A percentile compares a stretch with the other conserved stretches of the same genome.
Evolutionary conservation across 345 rosid genomes (phyloP).

Genomic region (Ceriops tagal): DNA sequence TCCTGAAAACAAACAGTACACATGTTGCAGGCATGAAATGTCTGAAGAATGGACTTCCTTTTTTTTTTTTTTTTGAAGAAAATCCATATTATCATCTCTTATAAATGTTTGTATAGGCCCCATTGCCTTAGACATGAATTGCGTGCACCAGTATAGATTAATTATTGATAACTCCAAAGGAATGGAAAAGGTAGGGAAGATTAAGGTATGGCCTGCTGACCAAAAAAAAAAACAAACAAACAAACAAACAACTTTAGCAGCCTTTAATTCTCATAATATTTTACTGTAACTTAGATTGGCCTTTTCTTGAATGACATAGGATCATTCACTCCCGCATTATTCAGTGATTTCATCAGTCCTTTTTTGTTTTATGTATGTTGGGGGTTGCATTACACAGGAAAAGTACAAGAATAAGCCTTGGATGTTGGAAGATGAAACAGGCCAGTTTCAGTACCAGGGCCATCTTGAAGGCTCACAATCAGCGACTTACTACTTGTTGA

Average conservation of each 20-base stretch:
- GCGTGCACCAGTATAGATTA: no score
- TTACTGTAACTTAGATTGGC: not conserved
- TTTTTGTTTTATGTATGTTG: not conserved
- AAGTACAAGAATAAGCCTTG: conserved; percentile 93
- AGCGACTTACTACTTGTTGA: conserved; percentile 85
- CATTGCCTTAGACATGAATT: no score
- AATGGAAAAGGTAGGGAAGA: not conserved
- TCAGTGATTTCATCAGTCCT: not conserved
- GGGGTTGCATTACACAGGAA: conserved; percentile 43
- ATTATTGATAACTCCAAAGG: no score
- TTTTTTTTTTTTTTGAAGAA: no score
- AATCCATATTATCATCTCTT: no score
- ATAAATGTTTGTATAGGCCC: no score
- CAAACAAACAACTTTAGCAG: no score
- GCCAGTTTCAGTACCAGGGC: conserved; percentile 86
- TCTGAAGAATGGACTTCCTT: no score
- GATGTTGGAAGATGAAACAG: conserved; percentile 95
- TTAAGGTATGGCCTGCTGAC: not conserved
- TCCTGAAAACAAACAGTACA: no score
- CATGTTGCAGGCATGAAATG: no score
- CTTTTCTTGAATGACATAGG: not conserved
- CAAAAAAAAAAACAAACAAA: no score
- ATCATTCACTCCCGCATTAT: not conserved
- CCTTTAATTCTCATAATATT: no score
- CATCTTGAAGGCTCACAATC: conserved; percentile 96